phyloP scores from a whole-genome alignment of 169 alveolate genomes.

The Plasmodium chabaudi region DNA sequence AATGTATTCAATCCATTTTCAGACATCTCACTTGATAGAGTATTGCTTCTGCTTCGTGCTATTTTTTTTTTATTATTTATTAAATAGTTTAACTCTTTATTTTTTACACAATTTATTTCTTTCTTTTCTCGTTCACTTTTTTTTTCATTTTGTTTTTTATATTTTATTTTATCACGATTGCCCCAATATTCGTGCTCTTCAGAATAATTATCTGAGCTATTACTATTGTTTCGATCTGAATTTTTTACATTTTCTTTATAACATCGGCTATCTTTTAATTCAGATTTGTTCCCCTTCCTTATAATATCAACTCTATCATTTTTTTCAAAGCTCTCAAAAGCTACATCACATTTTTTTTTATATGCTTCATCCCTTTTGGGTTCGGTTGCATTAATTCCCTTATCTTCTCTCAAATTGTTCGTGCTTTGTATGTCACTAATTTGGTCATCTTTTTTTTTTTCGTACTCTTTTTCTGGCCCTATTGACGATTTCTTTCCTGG shows the following conservation, averaged over 20 bases:
- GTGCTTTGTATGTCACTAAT: not conserved
- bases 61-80: slow-evolving; percentile 15
- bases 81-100: slow-evolving; percentile 46
- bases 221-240: not conserved
- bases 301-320: not conserved
- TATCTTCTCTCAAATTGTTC: not conserved
- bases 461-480: not conserved
- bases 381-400: not conserved
- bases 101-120: slow-evolving; percentile 13
- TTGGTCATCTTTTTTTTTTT: slow-evolving; percentile 6
- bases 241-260: not conserved
- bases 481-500: not conserved
- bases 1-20: not conserved
- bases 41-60: slow-evolving; percentile 39
- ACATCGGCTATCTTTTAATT: not conserved
- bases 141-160: slow-evolving; percentile 7
- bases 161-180: not conserved
- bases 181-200: no score
- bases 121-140: slow-evolving; percentile 1
- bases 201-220: not conserved
- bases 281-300: not conserved
- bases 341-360: not conserved
- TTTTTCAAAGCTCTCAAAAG: not conserved
- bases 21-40: slow-evolving; percentile 21
- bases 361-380: slow-evolving; percentile 3